Base-by-base conservation (phyloP, 768 basidiomycete species). In the Russula foetens region DNA sequence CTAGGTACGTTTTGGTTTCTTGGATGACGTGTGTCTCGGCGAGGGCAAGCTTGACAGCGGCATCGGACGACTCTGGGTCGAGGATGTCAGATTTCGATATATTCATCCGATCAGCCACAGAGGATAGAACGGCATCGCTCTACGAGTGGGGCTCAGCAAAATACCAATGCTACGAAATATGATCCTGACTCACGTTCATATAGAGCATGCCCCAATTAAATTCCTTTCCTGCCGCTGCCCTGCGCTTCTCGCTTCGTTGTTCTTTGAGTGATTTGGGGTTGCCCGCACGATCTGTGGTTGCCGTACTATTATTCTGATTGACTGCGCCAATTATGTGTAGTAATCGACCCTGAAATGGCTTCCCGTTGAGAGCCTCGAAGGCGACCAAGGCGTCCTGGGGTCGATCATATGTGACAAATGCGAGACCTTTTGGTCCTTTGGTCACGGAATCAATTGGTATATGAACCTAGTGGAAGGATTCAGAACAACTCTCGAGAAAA, bases 1-100 rank as follows among this genome's bases (percentile, higher is more conserved):
- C 91, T 19, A 98, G 82, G 72, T 91, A 97, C 0, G 84, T 73
- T 69, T 96, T 97, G 1, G 95, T 98, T 72, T 98, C 96, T 61
- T 90, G 83, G 59, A 99, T 94, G 72, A 98, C 84, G 66, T 94
- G 91, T 19, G 97, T 97, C 73, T 99, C 97, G 0, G 97, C 96
- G 41, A 98, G 77, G 0, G 97, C 96, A 41, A 98, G 84, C 71
- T 95, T 97, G 59, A 98, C 93, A 2, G 96, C 94, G 0, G 90
- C 83, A 63, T 86, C 86, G 35, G 83, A 82, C 1, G 84, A 84
- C 60, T 92, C 89, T 0, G 92, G 85, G 69, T 92, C 91, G 57
- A 98, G 78, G 24, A 99, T 88, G 31, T 90, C 88, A 1, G 92
- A 77, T 74, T 98, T 98, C 28, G 85, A 74, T 44, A 98, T 81